These are phyloP conservation scores for Ganoderma lingzhi DNA, from an alignment of 1,284 basidiomycete species.

Conservation along the genomic window DNA sequence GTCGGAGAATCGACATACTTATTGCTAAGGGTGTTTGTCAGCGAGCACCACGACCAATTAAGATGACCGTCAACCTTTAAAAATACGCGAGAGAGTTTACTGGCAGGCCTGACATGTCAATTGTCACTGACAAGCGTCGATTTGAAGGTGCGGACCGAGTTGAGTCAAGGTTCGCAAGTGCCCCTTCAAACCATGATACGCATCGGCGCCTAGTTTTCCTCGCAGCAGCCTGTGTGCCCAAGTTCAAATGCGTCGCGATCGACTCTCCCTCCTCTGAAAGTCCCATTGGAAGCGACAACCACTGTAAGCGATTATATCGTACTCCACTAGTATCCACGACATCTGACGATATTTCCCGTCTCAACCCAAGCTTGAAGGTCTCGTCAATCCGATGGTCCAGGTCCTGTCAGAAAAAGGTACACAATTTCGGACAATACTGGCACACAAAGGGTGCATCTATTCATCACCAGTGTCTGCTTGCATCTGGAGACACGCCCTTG, in stretches of 20 bases:
- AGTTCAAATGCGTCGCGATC: not conserved
- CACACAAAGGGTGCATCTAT: too few relatives aligned
- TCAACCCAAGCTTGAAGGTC: not conserved
- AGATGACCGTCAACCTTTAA: too few relatives aligned
- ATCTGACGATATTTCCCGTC: not conserved
- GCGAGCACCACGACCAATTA: too few relatives aligned
- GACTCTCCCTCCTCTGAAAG: not conserved
- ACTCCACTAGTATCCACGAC: not conserved
- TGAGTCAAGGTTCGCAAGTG: too few relatives aligned
- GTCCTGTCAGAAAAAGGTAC: not conserved
- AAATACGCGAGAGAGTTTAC: too few relatives aligned
- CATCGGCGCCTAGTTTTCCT: too few relatives aligned
- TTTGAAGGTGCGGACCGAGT: not conserved
- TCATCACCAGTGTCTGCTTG: constrained; percentile 53
- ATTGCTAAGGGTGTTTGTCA: not conserved
- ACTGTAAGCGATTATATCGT: not conserved
- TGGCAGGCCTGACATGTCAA: too few relatives aligned
- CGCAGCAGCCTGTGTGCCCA: not conserved
- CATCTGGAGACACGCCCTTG: constrained; percentile 46
- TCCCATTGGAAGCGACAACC: not conserved
- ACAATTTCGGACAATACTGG: not conserved
- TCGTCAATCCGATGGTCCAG: not conserved
- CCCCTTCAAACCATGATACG: too few relatives aligned
- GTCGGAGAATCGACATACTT: not conserved
- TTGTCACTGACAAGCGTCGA: not conserved